Evolutionary conservation across 2,329 filamentous ascomycete genomes (phyloP).

Genomic region (Paramyrothecium roridum): DNA sequence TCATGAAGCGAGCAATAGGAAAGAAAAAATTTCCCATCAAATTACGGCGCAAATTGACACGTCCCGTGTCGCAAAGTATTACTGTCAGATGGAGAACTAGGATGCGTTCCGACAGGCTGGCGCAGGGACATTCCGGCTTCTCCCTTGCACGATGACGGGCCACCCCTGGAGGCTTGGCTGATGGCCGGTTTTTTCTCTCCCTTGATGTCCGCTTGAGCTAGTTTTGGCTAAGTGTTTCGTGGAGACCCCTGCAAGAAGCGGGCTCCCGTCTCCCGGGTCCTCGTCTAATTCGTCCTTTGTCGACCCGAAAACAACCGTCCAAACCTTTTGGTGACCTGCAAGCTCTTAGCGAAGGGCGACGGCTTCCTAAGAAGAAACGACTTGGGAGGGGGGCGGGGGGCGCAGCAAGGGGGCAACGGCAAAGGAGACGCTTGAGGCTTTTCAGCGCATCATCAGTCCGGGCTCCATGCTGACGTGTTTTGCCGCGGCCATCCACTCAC

Average conservation of each 20-base stretch:
- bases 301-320: not conserved
- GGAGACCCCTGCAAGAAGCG: not conserved
- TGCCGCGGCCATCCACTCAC: too few species aligned
- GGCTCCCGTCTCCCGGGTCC: not conserved
- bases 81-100: constrained; percentile 6
- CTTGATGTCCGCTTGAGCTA: not conserved
- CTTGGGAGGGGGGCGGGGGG: too few species aligned
- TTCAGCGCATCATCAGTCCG: too few species aligned
- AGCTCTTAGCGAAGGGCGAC: not conserved
- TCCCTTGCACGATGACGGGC: constrained; percentile 13
- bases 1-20: not conserved
- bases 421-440: too few species aligned
- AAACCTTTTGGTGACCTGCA: not conserved
- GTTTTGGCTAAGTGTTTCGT: not conserved
- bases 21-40: not conserved
- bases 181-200: constrained; percentile 10
- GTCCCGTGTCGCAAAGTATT: not conserved
- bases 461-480: too few species aligned
- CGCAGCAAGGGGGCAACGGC: too few species aligned
- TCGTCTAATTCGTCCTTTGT: not conserved
- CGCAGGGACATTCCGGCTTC: constrained; percentile 24
- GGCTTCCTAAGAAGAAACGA: too few species aligned
- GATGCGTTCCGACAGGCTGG: constrained; percentile 26
- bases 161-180: not conserved
- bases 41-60: not conserved